Percentiles rank a stretch among this genome's conserved stretches.
phyloP scores from a whole-genome alignment of 2,329 filamentous ascomycete species.

The Phialophora verrucosa region DNA sequence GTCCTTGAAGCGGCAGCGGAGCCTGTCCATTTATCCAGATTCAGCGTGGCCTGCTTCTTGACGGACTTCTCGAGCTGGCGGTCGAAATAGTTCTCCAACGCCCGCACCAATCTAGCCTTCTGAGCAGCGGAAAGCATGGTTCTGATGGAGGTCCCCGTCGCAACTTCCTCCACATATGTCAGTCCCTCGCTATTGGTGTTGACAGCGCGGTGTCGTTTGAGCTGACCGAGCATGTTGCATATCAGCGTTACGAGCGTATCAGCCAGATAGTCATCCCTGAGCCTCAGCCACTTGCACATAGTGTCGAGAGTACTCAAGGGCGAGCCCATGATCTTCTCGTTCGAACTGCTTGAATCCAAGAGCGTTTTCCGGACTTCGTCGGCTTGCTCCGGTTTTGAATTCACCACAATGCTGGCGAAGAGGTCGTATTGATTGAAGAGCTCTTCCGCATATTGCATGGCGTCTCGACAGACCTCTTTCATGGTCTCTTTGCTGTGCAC shows the following conservation, averaged over 20 bases:
- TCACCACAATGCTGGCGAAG: slow-evolving; percentile 72
- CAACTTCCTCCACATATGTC: slow-evolving; percentile 61
- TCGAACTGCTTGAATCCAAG: slow-evolving; percentile 44
- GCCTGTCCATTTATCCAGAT: slow-evolving; percentile 44
- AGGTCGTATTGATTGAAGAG: slow-evolving; percentile 85
- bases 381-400: slow-evolving; percentile 49
- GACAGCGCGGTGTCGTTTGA: slow-evolving; percentile 56
- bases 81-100: slow-evolving; percentile 61
- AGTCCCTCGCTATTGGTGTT: slow-evolving; percentile 71
- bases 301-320: slow-evolving; percentile 68
- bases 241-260: slow-evolving; percentile 81
- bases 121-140: slow-evolving; percentile 84
- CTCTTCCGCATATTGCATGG: slow-evolving; percentile 89
- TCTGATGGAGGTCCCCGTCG: slow-evolving; percentile 59
- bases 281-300: slow-evolving; percentile 85
- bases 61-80: slow-evolving; percentile 51
- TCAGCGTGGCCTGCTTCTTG: slow-evolving; percentile 49
- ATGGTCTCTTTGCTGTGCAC: slow-evolving; percentile 75
- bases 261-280: slow-evolving; percentile 86
- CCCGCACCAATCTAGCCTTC: slow-evolving; percentile 76
- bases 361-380: slow-evolving; percentile 62
- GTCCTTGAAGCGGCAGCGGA: slow-evolving; percentile 23
- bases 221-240: slow-evolving; percentile 78
- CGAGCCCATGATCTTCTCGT: slow-evolving; percentile 43
- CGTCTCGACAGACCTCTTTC: slow-evolving; percentile 91